Evolutionary conservation across 73 alveolate genomes (phyloP).

Genomic region (Paramecium tetraurelia): DNA sequence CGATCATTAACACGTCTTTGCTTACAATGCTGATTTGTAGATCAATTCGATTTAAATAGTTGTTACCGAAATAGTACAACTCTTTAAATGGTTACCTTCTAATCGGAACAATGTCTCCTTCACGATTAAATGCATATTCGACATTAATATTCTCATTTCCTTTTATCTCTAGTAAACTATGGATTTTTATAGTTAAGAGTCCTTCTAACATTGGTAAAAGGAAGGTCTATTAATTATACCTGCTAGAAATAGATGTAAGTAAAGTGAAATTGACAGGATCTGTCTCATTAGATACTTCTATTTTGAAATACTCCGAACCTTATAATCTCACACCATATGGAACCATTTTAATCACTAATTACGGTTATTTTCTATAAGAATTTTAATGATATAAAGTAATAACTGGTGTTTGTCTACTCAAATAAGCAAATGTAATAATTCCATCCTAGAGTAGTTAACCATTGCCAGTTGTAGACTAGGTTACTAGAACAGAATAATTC

Average conservation of each 20-base stretch:
- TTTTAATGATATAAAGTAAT: background rate
- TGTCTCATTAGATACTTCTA: slow-evolving; percentile 2
- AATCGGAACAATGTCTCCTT: background rate
- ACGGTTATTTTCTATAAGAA: background rate
- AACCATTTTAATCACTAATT: background rate
- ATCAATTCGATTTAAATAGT: background rate
- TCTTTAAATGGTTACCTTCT: background rate
- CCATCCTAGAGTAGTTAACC: slow-evolving; percentile 12
- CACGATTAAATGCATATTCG: background rate
- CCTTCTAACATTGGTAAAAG: background rate
- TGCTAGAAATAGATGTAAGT: background rate
- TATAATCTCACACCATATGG: background rate
- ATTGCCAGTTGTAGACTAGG: background rate
- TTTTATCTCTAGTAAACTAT: background rate
- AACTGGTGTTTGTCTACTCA: background rate
- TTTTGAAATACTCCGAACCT: background rate
- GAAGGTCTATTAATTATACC: background rate
- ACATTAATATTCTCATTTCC: background rate
- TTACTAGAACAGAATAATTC: background rate
- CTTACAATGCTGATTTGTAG: background rate
- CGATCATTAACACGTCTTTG: background rate
- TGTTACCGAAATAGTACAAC: background rate
- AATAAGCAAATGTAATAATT: background rate
- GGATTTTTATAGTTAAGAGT: background rate
- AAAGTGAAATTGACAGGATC: background rate